A percentile compares a stretch with the other conserved stretches of the same genome.
These are phyloP conservation scores for Leishmania guyanensis DNA, from an alignment of 208 protist genomes.

Conservation along the genomic window DNA sequence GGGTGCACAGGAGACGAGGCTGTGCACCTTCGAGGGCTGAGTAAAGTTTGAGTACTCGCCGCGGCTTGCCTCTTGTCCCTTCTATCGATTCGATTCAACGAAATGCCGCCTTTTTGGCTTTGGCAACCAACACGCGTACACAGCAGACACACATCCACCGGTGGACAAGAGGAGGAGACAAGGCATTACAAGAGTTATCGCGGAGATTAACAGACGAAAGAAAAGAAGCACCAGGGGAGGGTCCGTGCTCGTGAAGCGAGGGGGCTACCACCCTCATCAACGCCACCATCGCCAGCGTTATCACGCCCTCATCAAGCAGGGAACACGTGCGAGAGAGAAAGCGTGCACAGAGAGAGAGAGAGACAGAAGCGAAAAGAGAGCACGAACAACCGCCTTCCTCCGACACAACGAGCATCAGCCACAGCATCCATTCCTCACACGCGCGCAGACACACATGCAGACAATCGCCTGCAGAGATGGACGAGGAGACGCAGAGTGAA, in stretches of 20 bases:
- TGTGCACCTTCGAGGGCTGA: background rate
- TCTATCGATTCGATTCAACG: no score
- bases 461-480: background rate
- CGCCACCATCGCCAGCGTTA: background rate
- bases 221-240: background rate
- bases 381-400: background rate
- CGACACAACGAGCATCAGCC: constrained; percentile 1
- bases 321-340: background rate
- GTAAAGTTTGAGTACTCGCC: background rate
- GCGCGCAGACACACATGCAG: background rate
- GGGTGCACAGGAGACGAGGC: background rate
- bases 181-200: constrained; percentile 4
- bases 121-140: background rate
- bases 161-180: background rate
- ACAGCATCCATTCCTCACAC: background rate
- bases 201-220: background rate
- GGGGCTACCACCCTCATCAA: background rate
- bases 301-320: background rate
- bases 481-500: background rate
- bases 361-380: background rate
- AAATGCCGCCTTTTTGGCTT: background rate
- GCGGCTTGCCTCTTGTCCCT: background rate
- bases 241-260: background rate
- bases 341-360: background rate
- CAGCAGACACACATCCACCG: constrained; percentile 1